Percentiles rank a stretch among this genome's conserved stretches.
Evolutionary conservation across 805 yeast genomes (phyloP).

Genomic region (Cyberlindnera euphorbiiphila): DNA sequence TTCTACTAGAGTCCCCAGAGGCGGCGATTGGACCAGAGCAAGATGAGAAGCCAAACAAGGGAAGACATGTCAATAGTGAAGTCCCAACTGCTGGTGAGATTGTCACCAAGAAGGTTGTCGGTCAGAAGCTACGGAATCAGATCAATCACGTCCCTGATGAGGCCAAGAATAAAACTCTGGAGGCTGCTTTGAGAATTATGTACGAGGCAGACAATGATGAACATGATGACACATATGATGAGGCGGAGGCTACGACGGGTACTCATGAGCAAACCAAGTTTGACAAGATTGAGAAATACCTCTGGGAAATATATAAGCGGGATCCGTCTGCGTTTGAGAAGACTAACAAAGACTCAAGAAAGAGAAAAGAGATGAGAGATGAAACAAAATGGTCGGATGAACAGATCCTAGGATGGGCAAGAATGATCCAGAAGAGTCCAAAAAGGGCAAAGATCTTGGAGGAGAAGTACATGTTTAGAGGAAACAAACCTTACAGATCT

Average conservation of each 20-base stretch:
- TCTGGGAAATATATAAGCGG: slow-evolving; percentile 54
- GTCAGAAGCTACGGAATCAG: slow-evolving; percentile 10
- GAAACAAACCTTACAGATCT: slow-evolving; percentile 33
- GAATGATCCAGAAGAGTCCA: slow-evolving; percentile 67
- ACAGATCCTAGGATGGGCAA: slow-evolving; percentile 91
- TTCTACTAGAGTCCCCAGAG: slow-evolving; percentile 59
- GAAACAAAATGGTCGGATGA: slow-evolving; percentile 77
- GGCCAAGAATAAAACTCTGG: slow-evolving; percentile 52
- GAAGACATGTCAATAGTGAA: slow-evolving; percentile 20
- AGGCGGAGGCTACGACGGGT: slow-evolving; percentile 34
- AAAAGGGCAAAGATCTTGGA: slow-evolving; percentile 58
- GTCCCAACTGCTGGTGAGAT: slow-evolving; percentile 17
- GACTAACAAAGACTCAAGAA: slow-evolving; percentile 44
- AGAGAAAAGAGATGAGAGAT: slow-evolving; percentile 47
- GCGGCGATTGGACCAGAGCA: slow-evolving; percentile 27
- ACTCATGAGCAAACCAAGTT: slow-evolving; percentile 15
- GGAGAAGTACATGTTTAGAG: slow-evolving; percentile 51
- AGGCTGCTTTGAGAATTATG: slow-evolving; percentile 57
- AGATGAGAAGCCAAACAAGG: slow-evolving; percentile 1
- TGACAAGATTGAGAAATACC: slow-evolving; percentile 46
- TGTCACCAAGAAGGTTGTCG: slow-evolving; percentile 17
- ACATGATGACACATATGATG: slow-evolving; percentile 74
- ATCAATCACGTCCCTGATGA: slow-evolving; percentile 38
- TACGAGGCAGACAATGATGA: slow-evolving; percentile 82
- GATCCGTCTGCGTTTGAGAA: slow-evolving; percentile 48